These are phyloP conservation scores for Tricholoma matsutake DNA, from an alignment of 768 basidiomycete species.

Conservation along the genomic window DNA sequence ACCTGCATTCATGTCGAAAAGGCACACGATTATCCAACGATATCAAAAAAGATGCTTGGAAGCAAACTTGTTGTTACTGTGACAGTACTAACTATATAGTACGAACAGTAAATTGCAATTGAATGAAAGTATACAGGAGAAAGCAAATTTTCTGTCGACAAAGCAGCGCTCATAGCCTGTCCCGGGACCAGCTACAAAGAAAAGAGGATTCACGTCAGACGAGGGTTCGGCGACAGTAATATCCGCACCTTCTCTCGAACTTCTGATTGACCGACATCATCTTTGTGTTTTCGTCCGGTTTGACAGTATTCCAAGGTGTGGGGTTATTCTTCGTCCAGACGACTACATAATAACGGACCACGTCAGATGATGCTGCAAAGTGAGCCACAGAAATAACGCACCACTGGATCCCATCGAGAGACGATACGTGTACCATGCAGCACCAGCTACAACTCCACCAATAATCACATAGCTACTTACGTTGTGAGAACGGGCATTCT, in stretches of 20 bases:
- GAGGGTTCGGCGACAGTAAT: neutral
- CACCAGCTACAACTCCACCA: slow-evolving; percentile 51
- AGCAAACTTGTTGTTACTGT: neutral
- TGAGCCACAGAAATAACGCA: slow-evolving; percentile 27
- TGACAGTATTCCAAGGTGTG: slow-evolving; percentile 83
- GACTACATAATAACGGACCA: slow-evolving; percentile 27
- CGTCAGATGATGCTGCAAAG: slow-evolving; percentile 1
- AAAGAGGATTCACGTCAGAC: slow-evolving; percentile 4
- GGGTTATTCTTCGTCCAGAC: slow-evolving; percentile 71
- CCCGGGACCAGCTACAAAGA: slow-evolving; percentile 64
- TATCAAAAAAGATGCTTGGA: no score
- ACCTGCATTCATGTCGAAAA: slow-evolving; percentile 1
- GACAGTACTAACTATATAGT: no score
- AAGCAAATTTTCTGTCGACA: slow-evolving; percentile 4
- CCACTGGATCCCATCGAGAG: slow-evolving; percentile 58
- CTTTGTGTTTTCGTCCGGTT: slow-evolving; percentile 74
- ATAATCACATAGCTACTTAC: slow-evolving; percentile 46
- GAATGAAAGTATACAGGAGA: neutral
- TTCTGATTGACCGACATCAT: slow-evolving; percentile 65
- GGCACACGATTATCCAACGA: neutral
- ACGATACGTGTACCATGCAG: slow-evolving; percentile 63
- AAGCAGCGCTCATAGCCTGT: slow-evolving; percentile 49
- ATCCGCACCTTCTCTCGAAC: slow-evolving; percentile 66
- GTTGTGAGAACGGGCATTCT: slow-evolving; percentile 10
- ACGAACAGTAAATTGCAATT: neutral